Base-by-base conservation (phyloP, 73 alveolate genomes). In the Paramecium biaurelia region DNA sequence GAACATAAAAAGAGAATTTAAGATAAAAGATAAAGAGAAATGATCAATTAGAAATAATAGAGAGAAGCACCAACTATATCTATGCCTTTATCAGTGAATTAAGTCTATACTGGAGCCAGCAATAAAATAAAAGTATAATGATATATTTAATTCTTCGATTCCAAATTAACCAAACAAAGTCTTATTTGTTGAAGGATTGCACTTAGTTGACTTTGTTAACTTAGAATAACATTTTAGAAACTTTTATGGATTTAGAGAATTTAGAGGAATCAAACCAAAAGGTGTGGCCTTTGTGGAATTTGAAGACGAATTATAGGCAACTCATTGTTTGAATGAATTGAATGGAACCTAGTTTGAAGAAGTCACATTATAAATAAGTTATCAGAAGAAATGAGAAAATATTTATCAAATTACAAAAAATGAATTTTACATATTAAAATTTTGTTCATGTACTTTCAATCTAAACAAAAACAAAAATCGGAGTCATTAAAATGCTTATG, bases 251-350 rank as follows among this genome's bases (percentile, higher is more conserved):
- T 79, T 43, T 79, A 79, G 90, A 79, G 90, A 79, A 18, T 79
- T 79, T 26, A 79, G 90, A 79, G 90, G 90, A 18, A 79, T 79
- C 49, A 79, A 79, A 79, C 72, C 72, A 38, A 89, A 89, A 45
- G 87, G 92, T 32, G 94, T 89, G 38, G 94, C 94, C 14, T 89
- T 89, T 82, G 94, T 89, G 5, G 94, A 89, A 89, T 89, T 70
- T 43, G 94, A 89, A 89, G 94, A 89, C 35, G 94, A 89, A 43
- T 30, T 70, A 9, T 38, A 89, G 43, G 94, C 94, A 42, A 79
- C 90, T 24, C 74, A 79, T 79, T 79, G 90, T 47, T 41, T 79
- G 32, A 79, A 79, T 79, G 90, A 79, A 43, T 45, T 79, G 18
- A 79, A 79, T 79, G 90, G 90, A 24, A 43, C 76, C 30, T n/a